Conservation (phyloP, 345 rosid genomes). For the Syzygium aqueum region DNA sequence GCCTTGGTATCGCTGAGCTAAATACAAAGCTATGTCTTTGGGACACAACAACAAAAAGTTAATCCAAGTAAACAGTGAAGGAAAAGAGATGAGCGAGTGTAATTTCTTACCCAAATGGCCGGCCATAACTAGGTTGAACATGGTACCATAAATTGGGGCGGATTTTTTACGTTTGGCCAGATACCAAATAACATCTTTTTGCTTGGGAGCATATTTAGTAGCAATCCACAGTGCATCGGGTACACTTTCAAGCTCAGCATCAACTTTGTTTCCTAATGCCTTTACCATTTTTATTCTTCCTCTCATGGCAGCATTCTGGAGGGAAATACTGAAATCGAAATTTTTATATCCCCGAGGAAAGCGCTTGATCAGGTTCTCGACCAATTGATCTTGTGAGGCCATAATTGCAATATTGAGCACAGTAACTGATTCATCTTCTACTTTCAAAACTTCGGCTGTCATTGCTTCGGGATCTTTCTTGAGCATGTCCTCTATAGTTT, state of each 20-base stretch:
- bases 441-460: not conserved
- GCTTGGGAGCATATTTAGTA: not conserved
- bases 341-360: rapidly evolving
- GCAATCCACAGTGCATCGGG: not conserved
- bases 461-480: rapidly evolving
- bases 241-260: not conserved
- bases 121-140: rapidly evolving
- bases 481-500: not conserved
- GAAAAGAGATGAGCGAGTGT: not conserved
- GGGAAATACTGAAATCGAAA: not conserved
- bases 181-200: not conserved
- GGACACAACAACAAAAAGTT: not conserved
- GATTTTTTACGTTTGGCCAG: not conserved
- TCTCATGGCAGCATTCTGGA: not conserved
- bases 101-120: not conserved
- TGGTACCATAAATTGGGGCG: rapidly evolving
- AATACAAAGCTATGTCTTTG: not conserved
- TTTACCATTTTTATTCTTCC: not conserved
- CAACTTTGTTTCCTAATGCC: not conserved
- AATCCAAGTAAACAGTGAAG: not conserved
- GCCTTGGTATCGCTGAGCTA: not conserved
- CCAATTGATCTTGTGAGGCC: not conserved
- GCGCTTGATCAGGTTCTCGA: not conserved
- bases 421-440: rapidly evolving
- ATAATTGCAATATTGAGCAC: not conserved